Base-by-base conservation (phyloP, 805 yeast genomes). In the Zygosaccharomyces siamensis region DNA sequence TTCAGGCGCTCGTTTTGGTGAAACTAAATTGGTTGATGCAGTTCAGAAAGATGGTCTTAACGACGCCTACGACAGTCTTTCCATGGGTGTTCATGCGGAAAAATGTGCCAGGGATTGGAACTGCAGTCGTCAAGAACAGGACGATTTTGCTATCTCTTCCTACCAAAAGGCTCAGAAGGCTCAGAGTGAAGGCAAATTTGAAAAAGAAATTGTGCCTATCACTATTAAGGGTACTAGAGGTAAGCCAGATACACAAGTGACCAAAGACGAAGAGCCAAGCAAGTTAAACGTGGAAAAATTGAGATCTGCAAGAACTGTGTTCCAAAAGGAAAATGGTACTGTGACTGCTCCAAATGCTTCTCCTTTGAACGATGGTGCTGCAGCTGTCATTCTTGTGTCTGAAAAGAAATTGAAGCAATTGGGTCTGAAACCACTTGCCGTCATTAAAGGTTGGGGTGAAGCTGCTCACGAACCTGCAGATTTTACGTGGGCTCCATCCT, bases 51-150 rank as follows among this genome's bases (percentile, higher is more conserved):
- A 93, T 71, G 99, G 99, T 61, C 76, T 93, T 60, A 77, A 81
- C 67, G 99, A 93, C 70, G 98, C 93, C 31, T 93, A 89, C 72
- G 87, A 84, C 59, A 81, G 83, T 56, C 70, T 76, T 57, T 86
- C 95, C 55, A 93, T 93, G 99, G 99, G 99, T 67, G 86, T 86
- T 50, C 89, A 93, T 57, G 99, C 96, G 57, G 99, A 93, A 73
- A 89, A 89, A 69, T 89, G 97, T 74, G 98, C 98, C 39, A 74
- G 73, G 47, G 96, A 89, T 65, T 82, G 88, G 72, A 67, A 67
- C 16, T 66, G 92, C 57, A 63, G 93, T 32, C 84, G 98, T 68
- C 90, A 87, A 57, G 83, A 79, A 52, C 98, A 92, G 73, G 99
- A 92, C 70, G 81, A 82, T 48, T 92, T 78, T 67, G 98, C 98